Percentiles rank a stretch among this genome's conserved stretches.
Evolutionary conservation across 495 filamentous ascomycete species (phyloP).

Genomic region (Podospora appendiculata): DNA sequence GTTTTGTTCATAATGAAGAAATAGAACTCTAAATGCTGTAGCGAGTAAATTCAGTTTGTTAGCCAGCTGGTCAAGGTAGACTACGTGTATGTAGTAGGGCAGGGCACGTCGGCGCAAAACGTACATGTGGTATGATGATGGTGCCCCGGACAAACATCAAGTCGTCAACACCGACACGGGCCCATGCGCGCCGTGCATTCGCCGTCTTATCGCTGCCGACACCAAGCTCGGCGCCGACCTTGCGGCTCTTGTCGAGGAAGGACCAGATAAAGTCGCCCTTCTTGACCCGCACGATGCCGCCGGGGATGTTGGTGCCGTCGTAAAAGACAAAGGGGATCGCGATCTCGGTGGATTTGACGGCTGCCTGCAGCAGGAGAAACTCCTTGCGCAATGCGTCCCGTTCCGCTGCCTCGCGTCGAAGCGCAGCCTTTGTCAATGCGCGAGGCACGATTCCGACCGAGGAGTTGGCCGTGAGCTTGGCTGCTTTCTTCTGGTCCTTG

Average conservation of each 20-base stretch:
- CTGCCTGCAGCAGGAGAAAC: constrained; percentile 75
- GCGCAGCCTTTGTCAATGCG: constrained; percentile 74
- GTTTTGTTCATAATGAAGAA: constrained; percentile 90
- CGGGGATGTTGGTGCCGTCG: constrained; percentile 92
- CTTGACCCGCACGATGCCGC: constrained; percentile 73
- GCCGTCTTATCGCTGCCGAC: constrained; percentile 54
- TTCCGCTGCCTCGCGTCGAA: constrained; percentile 73
- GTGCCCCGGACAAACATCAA: constrained; percentile 88
- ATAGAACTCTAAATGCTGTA: constrained; percentile 90
- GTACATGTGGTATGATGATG: constrained; percentile 89
- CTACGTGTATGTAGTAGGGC: neutral
- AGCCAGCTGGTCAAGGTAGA: constrained; percentile 1
- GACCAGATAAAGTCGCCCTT: constrained; percentile 90
- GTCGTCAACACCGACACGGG: constrained; percentile 90
- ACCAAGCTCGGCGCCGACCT: constrained; percentile 77
- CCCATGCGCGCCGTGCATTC: constrained; percentile 76
- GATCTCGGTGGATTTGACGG: constrained; percentile 83
- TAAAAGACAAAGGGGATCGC: constrained; percentile 95
- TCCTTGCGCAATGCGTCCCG: constrained; percentile 78
- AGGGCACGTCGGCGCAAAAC: too few species aligned
- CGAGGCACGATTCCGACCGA: constrained; percentile 65
- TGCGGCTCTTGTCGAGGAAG: constrained; percentile 82
- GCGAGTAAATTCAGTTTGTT: neutral
- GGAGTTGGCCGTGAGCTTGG: constrained; percentile 57
- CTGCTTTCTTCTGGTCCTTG: neutral